Evolutionary conservation across 495 filamentous ascomycete species (phyloP), one percentile per base, ranked within the genome.

Genomic region (Halenospora varia): DNA sequence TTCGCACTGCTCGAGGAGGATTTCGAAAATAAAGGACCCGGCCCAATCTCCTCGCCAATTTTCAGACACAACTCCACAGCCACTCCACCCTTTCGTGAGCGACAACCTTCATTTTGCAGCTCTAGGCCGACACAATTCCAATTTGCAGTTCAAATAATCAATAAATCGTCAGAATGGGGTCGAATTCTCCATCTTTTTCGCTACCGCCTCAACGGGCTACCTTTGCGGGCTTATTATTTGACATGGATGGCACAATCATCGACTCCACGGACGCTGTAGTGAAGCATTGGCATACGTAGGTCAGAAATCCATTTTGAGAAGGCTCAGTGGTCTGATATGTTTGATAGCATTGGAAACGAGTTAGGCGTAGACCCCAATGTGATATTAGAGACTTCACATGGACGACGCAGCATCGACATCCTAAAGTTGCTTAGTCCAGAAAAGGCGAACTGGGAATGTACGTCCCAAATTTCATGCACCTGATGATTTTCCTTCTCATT

Each of bases 381-480:
- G 19, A 97, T 97, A 60, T 77, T 96, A 10, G 81, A 88, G 57
- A 93, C 90, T 2, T 96, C 90, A 0, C 93, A 97, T 69, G 93
- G 93, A 48, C 83, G 92, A 24, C 76, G 93, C 55, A 88, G 81
- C 64, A 93, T 97, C 57, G 91, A 97, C 68, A 80, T 84, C 9
- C 75, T 96, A 55, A 78, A 79, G 64, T 64, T 90, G 20, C 85
- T 95, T 55, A 86, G 89, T 66, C 82, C 86, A 60, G 81, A 80
- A 59, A 88, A 88, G 67, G 94, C 94, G 35, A 96, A 87, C 63
- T 90, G 87, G 90, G 92, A 96, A 52, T 96, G 89, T 93, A 71
- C 70, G 89, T 63, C 29, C 42, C 26, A 10, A 11, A 47, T 52
- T n/a, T 44, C 29, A 24, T 51, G 35, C 29, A 13, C 35, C 35